Conservation (phyloP, 2,329 filamentous ascomycete species). For the Trichoderma koningiopsis region DNA sequence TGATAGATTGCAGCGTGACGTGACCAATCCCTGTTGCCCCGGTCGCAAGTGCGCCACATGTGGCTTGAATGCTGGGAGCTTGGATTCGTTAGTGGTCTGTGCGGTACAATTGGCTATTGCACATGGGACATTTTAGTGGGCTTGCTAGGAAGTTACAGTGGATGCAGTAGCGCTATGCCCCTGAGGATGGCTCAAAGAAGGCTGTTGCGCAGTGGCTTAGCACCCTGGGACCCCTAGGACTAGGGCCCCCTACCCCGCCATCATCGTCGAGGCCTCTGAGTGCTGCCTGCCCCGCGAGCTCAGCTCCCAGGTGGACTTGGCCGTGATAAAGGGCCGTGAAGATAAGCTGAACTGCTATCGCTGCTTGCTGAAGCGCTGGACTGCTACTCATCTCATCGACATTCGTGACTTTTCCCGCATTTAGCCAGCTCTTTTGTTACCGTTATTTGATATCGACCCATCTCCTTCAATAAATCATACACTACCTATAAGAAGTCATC, state of each 20-base stretch:
- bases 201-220: slow-evolving; percentile 1
- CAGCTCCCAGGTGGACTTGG: neutral
- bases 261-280: slow-evolving; percentile 3
- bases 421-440: neutral
- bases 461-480: neutral
- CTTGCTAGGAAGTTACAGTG: neutral
- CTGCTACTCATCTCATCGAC: neutral
- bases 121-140: neutral
- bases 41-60: slow-evolving; percentile 23
- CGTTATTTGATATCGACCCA: neutral
- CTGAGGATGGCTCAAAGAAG: slow-evolving; percentile 1
- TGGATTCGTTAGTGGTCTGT: neutral
- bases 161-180: slow-evolving; percentile 7
- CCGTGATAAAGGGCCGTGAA: neutral
- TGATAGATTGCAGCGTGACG: slow-evolving; percentile 23
- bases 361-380: neutral
- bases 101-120: neutral
- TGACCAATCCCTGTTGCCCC: slow-evolving; percentile 25
- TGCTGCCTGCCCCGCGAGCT: slow-evolving; percentile 20
- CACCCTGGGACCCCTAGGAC: slow-evolving; percentile 6
- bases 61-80: slow-evolving; percentile 20
- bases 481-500: neutral
- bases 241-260: slow-evolving; percentile 37
- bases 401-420: neutral
- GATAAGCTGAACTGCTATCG: neutral